Base-by-base conservation (phyloP, 129 eudicot genomes). In the Centaurea solstitialis region DNA sequence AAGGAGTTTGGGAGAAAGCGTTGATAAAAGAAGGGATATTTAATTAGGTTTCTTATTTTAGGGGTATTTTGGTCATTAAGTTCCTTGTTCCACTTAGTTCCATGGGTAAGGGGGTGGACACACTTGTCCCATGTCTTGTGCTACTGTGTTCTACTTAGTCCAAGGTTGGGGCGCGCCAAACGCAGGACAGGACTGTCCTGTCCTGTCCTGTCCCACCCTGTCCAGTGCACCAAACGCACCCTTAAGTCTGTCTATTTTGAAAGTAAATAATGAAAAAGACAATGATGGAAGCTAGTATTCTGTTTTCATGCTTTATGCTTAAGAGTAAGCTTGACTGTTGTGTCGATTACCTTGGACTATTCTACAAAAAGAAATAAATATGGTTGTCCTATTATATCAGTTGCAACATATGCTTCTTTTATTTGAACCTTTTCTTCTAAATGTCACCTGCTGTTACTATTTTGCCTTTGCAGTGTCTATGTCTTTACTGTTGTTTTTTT, bases 401-500 rank as follows among this genome's bases (percentile, higher is more conserved):
- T 47, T 30, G 39, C 70, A 50, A 18, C 41, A 20, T 65, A 24
- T 75, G 47, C 9, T 67, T 22, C 59, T 12, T 73, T 43, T 13
- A 50, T 33, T 64, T 81, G 53, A 74, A 35, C 9, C 41, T 43
- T 35, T 75, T 5, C 57, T 57, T 47, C 11, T 81, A 20, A 5
- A 66, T 45, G 37, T 74, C 40, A 68, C 72, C 57, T 45, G 72
- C 76, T 15, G 13, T 11, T 20, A 28, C 47, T 8, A 20, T 72
- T 47, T 26, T 37, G 30, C 30, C 23, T 77, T 67, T 72, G 26
- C 59, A 17, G 39, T 17, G 10, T 81, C 74, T 74, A 71, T 76
- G 20, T 61, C 37, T 70, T 76, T 30, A 45, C 67, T 66, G 9
- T n/a, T 57, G 30, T 73, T 80, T 82, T 12, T 30, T 79, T 41